Evolutionary conservation across 441 rosid genomes (phyloP).

Genomic region (Melastoma candidum): DNA sequence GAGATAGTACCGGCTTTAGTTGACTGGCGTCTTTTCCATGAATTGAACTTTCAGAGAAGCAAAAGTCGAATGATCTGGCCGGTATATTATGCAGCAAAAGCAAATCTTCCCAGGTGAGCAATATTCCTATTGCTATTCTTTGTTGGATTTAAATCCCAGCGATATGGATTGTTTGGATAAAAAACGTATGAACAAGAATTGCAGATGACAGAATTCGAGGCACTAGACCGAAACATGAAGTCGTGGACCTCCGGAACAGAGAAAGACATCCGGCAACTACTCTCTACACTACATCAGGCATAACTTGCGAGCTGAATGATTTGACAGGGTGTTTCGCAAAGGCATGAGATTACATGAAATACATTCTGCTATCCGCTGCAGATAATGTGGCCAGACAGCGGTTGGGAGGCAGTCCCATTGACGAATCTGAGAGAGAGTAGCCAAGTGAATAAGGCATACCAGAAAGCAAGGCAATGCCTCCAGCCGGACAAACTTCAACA

Average conservation of each 20-base stretch:
- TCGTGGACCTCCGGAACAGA: conserved; percentile 78
- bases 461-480: conserved; percentile 83
- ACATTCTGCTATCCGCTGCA: conserved; percentile 17
- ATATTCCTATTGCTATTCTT: conserved; percentile 12
- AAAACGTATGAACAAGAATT: background rate
- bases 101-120: too few relatives aligned
- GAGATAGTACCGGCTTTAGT: too few relatives aligned
- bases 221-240: conserved; percentile 49
- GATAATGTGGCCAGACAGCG: conserved; percentile 73
- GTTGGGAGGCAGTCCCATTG: conserved; percentile 53
- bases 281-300: conserved; percentile 76
- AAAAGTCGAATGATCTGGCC: too few relatives aligned
- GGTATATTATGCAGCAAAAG: too few relatives aligned
- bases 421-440: conserved; percentile 55
- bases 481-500: conserved; percentile 96
- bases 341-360: background rate
- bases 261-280: conserved; percentile 54
- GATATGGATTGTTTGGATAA: background rate
- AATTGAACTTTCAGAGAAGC: too few relatives aligned
- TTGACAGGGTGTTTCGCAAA: background rate
- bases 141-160: background rate
- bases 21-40: too few relatives aligned
- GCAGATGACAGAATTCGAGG: conserved; percentile 35
- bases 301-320: conserved; percentile 6
- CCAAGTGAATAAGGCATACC: conserved; percentile 85